A percentile compares a stretch with the other conserved stretches of the same genome.
Evolutionary conservation across 2,329 filamentous ascomycete genomes (phyloP).

Genomic region (Colletotrichum musae): DNA sequence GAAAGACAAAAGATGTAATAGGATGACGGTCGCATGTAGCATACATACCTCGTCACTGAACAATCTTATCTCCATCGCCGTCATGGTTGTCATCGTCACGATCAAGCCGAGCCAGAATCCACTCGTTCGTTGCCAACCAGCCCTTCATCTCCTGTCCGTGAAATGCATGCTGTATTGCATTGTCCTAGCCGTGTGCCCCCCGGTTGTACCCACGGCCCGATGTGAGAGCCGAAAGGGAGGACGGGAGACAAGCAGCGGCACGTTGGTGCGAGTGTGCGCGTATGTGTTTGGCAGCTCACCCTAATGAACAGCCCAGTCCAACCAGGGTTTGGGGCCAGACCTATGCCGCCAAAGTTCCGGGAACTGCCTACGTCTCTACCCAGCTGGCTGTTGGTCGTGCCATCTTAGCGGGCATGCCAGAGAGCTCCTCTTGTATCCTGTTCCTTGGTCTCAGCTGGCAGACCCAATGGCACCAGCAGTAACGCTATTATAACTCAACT

Average conservation of each 20-base stretch:
- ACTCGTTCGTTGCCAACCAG: too few relatives aligned
- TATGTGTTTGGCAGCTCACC: constrained; percentile 4
- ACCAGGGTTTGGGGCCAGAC: constrained; percentile 18
- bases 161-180: too few relatives aligned
- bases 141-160: too few relatives aligned
- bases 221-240: neutral
- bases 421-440: too few relatives aligned
- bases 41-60: too few relatives aligned
- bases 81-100: too few relatives aligned
- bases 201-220: neutral
- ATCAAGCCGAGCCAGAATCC: too few relatives aligned
- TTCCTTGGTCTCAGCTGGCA: neutral
- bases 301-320: neutral
- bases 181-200: too few relatives aligned
- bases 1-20: too few relatives aligned
- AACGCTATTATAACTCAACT: neutral
- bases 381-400: constrained; percentile 1
- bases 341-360: constrained; percentile 24
- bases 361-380: constrained; percentile 8
- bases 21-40: too few relatives aligned
- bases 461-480: neutral
- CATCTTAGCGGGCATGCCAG: constrained; percentile 3
- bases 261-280: neutral
- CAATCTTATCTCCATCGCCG: too few relatives aligned
- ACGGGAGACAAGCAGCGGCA: neutral